Evolutionary conservation across 2,329 filamentous ascomycete genomes (phyloP), one percentile per base, ranked within the genome.

Genomic region (Penicillium sp.): DNA sequence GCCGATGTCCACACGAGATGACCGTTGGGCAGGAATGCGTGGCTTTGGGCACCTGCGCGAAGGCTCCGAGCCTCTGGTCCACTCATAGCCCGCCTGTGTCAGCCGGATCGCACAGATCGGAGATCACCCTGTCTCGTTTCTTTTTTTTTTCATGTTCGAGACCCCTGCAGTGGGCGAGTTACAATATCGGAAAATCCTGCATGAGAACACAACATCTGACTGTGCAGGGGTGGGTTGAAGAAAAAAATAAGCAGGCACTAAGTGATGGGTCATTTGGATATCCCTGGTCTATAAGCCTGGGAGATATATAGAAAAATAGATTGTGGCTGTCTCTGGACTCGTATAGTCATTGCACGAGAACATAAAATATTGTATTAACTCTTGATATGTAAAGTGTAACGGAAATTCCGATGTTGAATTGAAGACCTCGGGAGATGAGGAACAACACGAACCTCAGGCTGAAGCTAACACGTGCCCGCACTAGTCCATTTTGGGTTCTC

Each of bases 1-100:
- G 45, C 44, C 22, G 43, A 42, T 47, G 26, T 37, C 43, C 48
- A 50, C 43, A 41, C 50, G 49, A 49, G 39, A 49, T 49, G 52
- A 22, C 40, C 53, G 64, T 69, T 69, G 66, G 66, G 66, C 66
- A 67, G 56, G 54, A 63, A 69, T 69, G 64, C 62, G 62, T 67
- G 61, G 59, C 50, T 58, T 69, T 66, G 65, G 66, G 66, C 65
- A 68, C 45, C 52, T 41, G 53, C 45, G 49, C 48, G 49, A 48
- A 45, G 47, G 21, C 39, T 53, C 53, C 35, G 32, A 46, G 35
- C 35, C 49, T 48, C 51, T 40, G 22, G 38, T 37, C 48, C 53
- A 57, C 57, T 59, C 57, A 55, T 43, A 46, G 48, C 47, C 49
- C 51, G 53, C 46, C 50, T 49, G 32, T 53, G 56, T 57, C 56